These are phyloP conservation scores for Exophiala bonariae DNA, from an alignment of 2,329 filamentous ascomycete species.

Conservation along the genomic window DNA sequence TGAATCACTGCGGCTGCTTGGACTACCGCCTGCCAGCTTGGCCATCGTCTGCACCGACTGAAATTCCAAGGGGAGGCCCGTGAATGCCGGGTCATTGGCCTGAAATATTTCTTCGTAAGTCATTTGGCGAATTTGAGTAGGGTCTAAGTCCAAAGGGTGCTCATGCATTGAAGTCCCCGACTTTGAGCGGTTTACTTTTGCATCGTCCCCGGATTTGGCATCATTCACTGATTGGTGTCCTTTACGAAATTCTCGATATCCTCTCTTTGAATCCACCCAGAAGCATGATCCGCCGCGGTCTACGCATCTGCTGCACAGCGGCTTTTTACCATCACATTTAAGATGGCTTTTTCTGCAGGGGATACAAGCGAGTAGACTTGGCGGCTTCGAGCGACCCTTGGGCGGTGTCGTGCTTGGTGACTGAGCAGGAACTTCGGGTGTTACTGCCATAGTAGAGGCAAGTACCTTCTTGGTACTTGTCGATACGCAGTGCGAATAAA, in stretches of 20 bases:
- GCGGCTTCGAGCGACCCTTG: conserved; percentile 29
- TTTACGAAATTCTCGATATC: conserved; percentile 27
- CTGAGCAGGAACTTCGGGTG: no score
- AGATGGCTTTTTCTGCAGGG: conserved; percentile 62
- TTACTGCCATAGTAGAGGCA: neutral
- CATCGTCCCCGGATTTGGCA: conserved; percentile 3
- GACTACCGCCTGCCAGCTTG: conserved; percentile 9
- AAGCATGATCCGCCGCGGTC: conserved; percentile 62
- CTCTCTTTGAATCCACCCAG: conserved; percentile 25
- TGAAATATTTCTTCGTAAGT: conserved; percentile 25
- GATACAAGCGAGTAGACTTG: conserved; percentile 45
- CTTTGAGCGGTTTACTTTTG: conserved; percentile 8
- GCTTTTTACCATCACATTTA: conserved; percentile 71
- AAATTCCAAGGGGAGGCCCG: conserved; percentile 25
- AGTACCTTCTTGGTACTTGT: no score
- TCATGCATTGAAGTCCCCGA: conserved; percentile 10
- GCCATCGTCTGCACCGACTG: conserved; percentile 7
- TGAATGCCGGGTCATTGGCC: conserved; percentile 26
- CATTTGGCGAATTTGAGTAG: conserved; percentile 18
- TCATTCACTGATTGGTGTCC: conserved; percentile 8
- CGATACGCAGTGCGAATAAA: no score
- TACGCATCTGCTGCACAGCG: conserved; percentile 66
- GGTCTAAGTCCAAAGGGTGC: conserved; percentile 17
- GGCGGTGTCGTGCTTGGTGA: no score
- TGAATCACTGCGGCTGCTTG: conserved; percentile 20